These are phyloP conservation scores for Agastache rugosa DNA, from an alignment of 257 asterid species.

Conservation along the genomic window DNA sequence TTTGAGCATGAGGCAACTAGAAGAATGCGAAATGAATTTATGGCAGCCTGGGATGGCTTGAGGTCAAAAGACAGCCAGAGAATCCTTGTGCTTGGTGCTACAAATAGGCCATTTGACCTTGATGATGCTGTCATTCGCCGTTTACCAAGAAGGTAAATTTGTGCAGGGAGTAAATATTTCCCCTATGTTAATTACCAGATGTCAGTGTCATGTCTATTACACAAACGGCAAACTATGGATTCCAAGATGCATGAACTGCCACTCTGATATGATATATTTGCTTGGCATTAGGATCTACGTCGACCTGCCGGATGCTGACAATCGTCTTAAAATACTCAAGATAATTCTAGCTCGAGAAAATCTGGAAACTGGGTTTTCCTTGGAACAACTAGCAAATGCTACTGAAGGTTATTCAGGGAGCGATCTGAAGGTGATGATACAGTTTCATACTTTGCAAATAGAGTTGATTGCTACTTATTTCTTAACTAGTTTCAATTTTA, in stretches of 20 bases:
- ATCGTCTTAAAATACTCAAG: slow-evolving; percentile 86
- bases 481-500: slow-evolving; percentile 22
- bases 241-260: slow-evolving; percentile 7
- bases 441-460: slow-evolving; percentile 31
- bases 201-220: neutral
- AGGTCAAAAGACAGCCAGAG: slow-evolving; percentile 95
- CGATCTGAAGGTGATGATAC: slow-evolving; percentile 79
- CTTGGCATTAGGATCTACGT: slow-evolving; percentile 76
- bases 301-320: slow-evolving; percentile 94
- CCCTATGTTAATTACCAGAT: slow-evolving; percentile 1
- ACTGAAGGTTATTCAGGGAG: slow-evolving; percentile 99
- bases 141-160: slow-evolving; percentile 82
- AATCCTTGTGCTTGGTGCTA: slow-evolving; percentile 97
- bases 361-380: slow-evolving; percentile 66
- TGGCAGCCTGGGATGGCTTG: slow-evolving; percentile 99
- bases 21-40: slow-evolving; percentile 97
- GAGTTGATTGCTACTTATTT: slow-evolving; percentile 17
- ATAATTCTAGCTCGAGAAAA: slow-evolving; percentile 83
- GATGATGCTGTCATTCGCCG: slow-evolving; percentile 99
- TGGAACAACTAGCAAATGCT: slow-evolving; percentile 84
- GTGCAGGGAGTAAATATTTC: neutral
- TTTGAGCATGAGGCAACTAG: slow-evolving; percentile 99
- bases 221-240: neutral
- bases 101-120: slow-evolving; percentile 98
- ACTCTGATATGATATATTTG: slow-evolving; percentile 31